A percentile compares a stretch with the other conserved stretches of the same genome.
Conservation (phyloP, 345 rosid species). For the Eucalyptus caleyi region DNA sequence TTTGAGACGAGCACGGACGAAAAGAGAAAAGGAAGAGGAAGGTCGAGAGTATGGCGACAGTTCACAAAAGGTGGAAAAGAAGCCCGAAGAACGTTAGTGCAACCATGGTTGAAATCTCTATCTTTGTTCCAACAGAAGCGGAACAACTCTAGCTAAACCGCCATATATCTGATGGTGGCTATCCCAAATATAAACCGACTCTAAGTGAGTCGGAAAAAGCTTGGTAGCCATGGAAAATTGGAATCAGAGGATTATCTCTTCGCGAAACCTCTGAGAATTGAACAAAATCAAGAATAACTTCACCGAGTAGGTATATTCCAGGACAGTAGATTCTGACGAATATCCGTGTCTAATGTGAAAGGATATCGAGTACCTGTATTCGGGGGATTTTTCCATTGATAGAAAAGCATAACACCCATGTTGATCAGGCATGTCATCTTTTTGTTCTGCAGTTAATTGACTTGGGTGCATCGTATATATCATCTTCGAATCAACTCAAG, state of each 20-base stretch:
- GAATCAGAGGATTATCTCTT: not conserved
- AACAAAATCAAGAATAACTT: not conserved
- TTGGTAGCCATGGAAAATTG: not conserved
- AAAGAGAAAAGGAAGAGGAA: not conserved
- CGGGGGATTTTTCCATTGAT: not conserved
- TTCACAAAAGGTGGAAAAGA: not conserved
- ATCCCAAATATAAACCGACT: not conserved
- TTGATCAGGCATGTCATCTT: not conserved
- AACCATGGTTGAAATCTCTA: not conserved
- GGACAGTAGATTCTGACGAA: not conserved
- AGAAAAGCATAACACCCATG: not conserved
- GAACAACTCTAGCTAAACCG: not conserved
- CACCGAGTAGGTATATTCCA: not conserved
- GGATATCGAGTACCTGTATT: not conserved
- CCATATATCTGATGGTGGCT: not conserved
- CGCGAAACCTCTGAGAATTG: not conserved
- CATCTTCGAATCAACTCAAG: not conserved
- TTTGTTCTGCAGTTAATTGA: not conserved
- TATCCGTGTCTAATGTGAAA: not conserved
- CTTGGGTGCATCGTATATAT: not conserved
- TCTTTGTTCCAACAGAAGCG: not conserved
- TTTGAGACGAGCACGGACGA: not conserved
- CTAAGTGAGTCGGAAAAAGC: not conserved
- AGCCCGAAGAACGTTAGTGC: not conserved
- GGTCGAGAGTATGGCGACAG: not conserved